Base-by-base conservation (phyloP, 768 basidiomycete genomes). In the Hygrophoropsis aurantiaca region DNA sequence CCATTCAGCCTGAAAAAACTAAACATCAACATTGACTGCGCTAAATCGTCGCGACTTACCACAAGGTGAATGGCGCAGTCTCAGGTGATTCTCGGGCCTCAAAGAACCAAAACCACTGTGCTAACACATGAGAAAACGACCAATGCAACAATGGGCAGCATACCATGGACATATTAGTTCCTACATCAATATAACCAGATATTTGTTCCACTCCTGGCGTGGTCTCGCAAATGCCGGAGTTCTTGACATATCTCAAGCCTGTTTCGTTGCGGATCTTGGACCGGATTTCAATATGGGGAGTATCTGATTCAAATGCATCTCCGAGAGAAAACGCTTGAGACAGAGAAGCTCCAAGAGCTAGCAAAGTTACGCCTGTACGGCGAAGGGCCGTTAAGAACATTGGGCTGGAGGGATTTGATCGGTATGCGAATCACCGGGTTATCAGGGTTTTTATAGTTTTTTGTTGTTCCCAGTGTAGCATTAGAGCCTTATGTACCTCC, bases 101-200 rank as follows among this genome's bases (percentile, higher is more conserved):
- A 44, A 86, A 87, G 62, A 85, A 86, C 81, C 84, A 86, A 57
- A 85, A 86, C 81, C 81, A 85, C 83, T 84, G 44, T 11, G 34
- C 35, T 21, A 5, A 16, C 7, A 15, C 9, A 42, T 32, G 34
- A 15, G 9, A 37, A 6, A 18, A 16, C 20, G 33, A 37, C 13
- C 11, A 25, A 30, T n/a, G 16, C 19, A 25, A 3, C 15, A 36
- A 2, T 13, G 11, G 1, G 25, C 15, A n/a, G 52, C 68, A 47
- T 38, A 81, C 81, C 77, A 81, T 78, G 0, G 79, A 81, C 74
- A 79, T 81, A 42, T 80, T 76, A 11, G 55, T 66, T 9, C 75
- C 79, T 21, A 85, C 63, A 32, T 83, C 75, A 6, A 82, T 66
- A 56, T 85, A 87, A 1, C 84, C 84, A 0, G 81, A 84, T 33